Percentiles rank a stretch among this genome's conserved stretches.
Conservation (phyloP, 2,329 filamentous ascomycete genomes). For the Fusarium redolens region DNA sequence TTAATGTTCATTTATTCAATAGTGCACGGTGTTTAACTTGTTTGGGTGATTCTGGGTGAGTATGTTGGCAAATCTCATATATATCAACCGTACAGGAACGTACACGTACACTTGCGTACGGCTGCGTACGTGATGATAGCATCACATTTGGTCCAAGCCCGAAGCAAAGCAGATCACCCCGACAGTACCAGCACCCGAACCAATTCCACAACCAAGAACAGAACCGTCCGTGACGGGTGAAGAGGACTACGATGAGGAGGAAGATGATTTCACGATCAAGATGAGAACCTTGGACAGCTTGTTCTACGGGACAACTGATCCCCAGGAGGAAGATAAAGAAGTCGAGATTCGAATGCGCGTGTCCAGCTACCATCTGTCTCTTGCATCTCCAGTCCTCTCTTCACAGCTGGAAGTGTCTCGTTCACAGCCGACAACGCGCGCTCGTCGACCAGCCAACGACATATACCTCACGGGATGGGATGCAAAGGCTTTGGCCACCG, state of each 20-base stretch:
- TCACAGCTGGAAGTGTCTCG: neutral
- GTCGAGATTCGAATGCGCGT: neutral
- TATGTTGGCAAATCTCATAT: no score
- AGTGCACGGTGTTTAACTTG: no score
- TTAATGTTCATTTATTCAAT: no score
- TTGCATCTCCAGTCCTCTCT: neutral
- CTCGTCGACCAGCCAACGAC: neutral
- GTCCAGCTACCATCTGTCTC: neutral
- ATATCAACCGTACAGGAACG: no score
- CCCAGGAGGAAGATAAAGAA: neutral
- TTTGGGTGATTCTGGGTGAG: no score
- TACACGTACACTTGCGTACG: no score
- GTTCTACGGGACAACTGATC: neutral
- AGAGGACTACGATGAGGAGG: neutral
- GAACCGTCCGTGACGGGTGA: no score
- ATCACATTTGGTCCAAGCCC: no score
- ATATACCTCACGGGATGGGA: neutral
- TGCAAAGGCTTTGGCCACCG: neutral
- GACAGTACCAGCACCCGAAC: no score
- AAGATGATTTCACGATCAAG: neutral
- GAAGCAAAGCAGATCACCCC: no score
- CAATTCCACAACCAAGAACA: no score
- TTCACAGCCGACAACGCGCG: neutral
- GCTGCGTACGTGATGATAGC: no score
- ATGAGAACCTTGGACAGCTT: neutral